A percentile compares a stretch with the other conserved stretches of the same genome.
Conservation (phyloP, 768 basidiomycete genomes). For the Suillus hirtellus region DNA sequence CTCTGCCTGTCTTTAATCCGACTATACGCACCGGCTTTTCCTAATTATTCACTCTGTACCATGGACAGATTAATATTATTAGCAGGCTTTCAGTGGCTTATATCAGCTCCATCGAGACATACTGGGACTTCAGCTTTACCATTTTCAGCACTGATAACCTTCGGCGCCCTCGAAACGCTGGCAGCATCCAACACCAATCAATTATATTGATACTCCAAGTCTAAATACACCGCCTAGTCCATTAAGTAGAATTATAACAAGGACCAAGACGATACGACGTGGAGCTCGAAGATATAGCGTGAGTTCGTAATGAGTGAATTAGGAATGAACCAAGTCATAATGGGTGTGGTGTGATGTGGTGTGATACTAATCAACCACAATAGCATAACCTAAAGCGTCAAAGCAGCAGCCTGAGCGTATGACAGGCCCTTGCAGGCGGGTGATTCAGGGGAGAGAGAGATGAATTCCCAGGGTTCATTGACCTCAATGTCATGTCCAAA, state of each 20-base stretch:
- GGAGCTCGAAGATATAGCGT: slow-evolving; percentile 6
- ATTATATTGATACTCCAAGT: slow-evolving; percentile 10
- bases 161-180: background rate
- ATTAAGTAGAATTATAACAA: slow-evolving; percentile 16
- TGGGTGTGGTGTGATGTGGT: slow-evolving; percentile 9
- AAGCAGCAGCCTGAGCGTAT: slow-evolving; percentile 30
- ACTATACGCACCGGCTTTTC: slow-evolving; percentile 48
- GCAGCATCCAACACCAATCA: background rate
- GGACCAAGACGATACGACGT: slow-evolving; percentile 2
- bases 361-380: slow-evolving; percentile 3
- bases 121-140: background rate
- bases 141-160: background rate
- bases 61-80: background rate
- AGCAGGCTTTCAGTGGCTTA: background rate
- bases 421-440: slow-evolving; percentile 33
- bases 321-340: slow-evolving; percentile 22
- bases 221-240: slow-evolving; percentile 12
- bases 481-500: slow-evolving; percentile 16
- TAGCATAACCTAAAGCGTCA: slow-evolving; percentile 20
- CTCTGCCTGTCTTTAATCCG: slow-evolving; percentile 68
- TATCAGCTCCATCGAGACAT: slow-evolving; percentile 1
- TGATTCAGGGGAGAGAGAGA: slow-evolving; percentile 30
- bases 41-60: slow-evolving; percentile 23
- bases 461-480: slow-evolving; percentile 35
- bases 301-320: slow-evolving; percentile 17